Evolutionary conservation across 305 asterid genomes (phyloP).

Genomic region (Euphrasia arctica): DNA sequence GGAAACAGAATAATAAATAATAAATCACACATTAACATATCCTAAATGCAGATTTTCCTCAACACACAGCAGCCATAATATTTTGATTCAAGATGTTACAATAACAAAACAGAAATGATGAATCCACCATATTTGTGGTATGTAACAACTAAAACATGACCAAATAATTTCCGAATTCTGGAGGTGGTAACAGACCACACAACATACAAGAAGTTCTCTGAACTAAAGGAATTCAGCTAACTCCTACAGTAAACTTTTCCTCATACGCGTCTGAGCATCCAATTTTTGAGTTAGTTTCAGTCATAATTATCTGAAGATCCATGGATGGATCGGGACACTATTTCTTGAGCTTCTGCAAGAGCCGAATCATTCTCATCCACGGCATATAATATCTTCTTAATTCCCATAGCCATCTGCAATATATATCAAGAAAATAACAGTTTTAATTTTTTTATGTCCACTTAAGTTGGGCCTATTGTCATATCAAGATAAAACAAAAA

Average conservation of each 20-base stretch:
- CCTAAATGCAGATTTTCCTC: not conserved
- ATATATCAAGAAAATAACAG: slow-evolving; percentile 18
- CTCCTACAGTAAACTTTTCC: not conserved
- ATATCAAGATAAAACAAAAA: not conserved
- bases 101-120: not conserved
- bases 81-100: not conserved
- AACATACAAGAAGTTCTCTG: not conserved
- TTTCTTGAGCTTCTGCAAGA: slow-evolving; percentile 30
- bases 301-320: slow-evolving; percentile 19
- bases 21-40: not conserved
- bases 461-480: not conserved
- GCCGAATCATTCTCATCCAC: too few relatives aligned
- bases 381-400: too few relatives aligned
- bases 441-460: not conserved
- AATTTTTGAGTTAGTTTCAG: not conserved
- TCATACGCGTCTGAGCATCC: not conserved
- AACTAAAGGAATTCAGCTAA: not conserved
- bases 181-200: not conserved
- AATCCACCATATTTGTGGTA: not conserved
- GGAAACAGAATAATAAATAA: not conserved
- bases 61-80: not conserved
- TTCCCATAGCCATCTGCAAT: slow-evolving; percentile 65
- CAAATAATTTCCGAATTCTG: not conserved
- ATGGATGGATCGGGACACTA: slow-evolving; percentile 35
- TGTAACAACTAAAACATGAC: not conserved